These are phyloP conservation scores for Ormosia semicastrata DNA, from an alignment of 306 rosid species.

Conservation along the genomic window DNA sequence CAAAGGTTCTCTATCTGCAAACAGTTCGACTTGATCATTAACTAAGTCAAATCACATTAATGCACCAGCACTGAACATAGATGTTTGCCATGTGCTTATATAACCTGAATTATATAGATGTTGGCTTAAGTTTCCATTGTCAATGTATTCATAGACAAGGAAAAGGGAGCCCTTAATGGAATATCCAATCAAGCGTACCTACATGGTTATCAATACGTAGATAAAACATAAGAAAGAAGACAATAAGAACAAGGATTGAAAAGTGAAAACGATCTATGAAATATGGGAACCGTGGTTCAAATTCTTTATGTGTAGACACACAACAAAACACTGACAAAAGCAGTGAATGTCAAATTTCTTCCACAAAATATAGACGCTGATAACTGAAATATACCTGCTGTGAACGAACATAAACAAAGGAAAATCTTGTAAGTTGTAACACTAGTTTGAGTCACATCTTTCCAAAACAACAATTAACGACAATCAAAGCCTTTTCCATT, in stretches of 20 bases:
- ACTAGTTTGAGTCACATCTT: background rate
- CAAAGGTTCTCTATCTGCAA: constrained; percentile 62
- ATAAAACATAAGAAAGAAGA: background rate
- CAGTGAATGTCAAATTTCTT: background rate
- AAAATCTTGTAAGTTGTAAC: background rate
- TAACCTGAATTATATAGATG: constrained; percentile 79
- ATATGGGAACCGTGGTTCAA: background rate
- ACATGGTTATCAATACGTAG: constrained; percentile 12
- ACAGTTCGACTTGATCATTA: background rate
- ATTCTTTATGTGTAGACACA: background rate
- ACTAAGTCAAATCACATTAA: constrained; percentile 1
- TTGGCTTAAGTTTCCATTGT: constrained; percentile 80
- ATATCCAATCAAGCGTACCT: constrained; percentile 96
- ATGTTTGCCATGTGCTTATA: background rate
- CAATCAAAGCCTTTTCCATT: too few relatives aligned
- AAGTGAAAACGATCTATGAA: background rate
- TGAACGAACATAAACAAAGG: background rate
- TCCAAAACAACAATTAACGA: background rate
- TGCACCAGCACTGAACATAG: background rate
- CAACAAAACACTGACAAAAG: too few relatives aligned
- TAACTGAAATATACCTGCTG: background rate
- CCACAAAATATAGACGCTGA: constrained; percentile 16
- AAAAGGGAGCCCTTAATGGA: constrained; percentile 78
- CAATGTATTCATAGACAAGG: constrained; percentile 85
- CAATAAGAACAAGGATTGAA: background rate